Conservation (phyloP, 2,329 filamentous ascomycete genomes). For the Alternaria gansuensis region DNA sequence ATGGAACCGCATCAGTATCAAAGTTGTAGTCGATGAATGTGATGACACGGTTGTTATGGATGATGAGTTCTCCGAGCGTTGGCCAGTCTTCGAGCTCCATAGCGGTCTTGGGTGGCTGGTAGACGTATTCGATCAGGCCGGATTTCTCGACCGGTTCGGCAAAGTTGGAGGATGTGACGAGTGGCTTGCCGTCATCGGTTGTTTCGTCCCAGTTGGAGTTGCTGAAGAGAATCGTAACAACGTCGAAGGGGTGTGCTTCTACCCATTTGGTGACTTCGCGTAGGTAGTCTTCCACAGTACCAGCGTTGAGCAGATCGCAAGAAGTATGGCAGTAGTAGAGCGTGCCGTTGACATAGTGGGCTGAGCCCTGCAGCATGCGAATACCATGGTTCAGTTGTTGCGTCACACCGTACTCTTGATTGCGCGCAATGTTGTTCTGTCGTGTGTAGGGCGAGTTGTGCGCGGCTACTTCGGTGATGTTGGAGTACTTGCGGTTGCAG, state of each 20-base stretch:
- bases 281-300: slow-evolving; percentile 80
- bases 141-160: slow-evolving; percentile 73
- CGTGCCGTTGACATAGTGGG: slow-evolving; percentile 65
- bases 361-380: slow-evolving; percentile 66
- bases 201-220: slow-evolving; percentile 67
- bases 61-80: slow-evolving; percentile 71
- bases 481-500: slow-evolving; percentile 52
- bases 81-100: slow-evolving; percentile 86
- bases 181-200: slow-evolving; percentile 51
- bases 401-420: slow-evolving; percentile 51
- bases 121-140: slow-evolving; percentile 77
- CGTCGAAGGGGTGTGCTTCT: slow-evolving; percentile 79
- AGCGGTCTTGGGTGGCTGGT: slow-evolving; percentile 76
- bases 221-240: slow-evolving; percentile 86
- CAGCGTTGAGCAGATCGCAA: slow-evolving; percentile 84
- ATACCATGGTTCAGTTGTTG: slow-evolving; percentile 54
- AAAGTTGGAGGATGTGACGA: slow-evolving; percentile 71
- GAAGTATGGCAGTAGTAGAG: slow-evolving; percentile 86
- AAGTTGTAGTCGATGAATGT: slow-evolving; percentile 61
- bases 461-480: slow-evolving; percentile 54
- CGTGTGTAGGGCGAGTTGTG: slow-evolving; percentile 53
- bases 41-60: slow-evolving; percentile 50
- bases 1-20: slow-evolving; percentile 80
- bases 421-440: slow-evolving; percentile 48
- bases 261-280: slow-evolving; percentile 77